Evolutionary conservation across 1,139 yeast species (phyloP).

Genomic region (Yamadazyma sp.): DNA sequence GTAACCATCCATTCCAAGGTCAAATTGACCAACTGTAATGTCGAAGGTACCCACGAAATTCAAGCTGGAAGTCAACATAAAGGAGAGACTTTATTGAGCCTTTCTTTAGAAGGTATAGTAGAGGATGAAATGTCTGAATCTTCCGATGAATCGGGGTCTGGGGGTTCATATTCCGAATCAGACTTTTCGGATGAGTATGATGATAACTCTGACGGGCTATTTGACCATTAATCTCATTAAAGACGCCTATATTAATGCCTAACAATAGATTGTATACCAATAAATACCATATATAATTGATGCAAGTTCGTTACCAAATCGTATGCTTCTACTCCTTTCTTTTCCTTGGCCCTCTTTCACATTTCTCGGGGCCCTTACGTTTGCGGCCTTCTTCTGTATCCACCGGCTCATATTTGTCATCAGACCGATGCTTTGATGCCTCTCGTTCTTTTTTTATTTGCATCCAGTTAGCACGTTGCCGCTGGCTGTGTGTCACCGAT

Average conservation of each 20-base stretch:
- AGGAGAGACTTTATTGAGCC: conserved; percentile 77
- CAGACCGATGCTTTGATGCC: conserved; percentile 9
- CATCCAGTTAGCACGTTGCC: conserved; percentile 15
- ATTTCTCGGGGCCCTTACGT: conserved; percentile 3
- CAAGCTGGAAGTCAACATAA: conserved; percentile 62
- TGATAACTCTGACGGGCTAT: conserved; percentile 49
- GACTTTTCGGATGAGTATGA: conserved; percentile 43
- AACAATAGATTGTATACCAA: background rate
- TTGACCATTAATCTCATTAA: conserved; percentile 29
- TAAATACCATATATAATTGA: background rate
- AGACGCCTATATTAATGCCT: background rate
- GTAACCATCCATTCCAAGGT: conserved; percentile 61
- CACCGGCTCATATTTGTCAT: conserved; percentile 7
- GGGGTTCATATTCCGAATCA: conserved; percentile 28
- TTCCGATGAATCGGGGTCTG: conserved; percentile 21
- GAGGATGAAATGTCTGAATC: conserved; percentile 27
- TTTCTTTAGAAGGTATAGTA: conserved; percentile 55
- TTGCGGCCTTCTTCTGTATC: conserved; percentile 6
- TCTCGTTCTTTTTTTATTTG: conserved; percentile 11
- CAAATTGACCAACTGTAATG: conserved; percentile 72
- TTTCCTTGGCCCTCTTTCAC: conserved; percentile 6
- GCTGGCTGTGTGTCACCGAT: conserved; percentile 33
- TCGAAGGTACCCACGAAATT: conserved; percentile 77
- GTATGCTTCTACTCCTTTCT: conserved; percentile 1
- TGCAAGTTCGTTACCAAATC: background rate